Evolutionary conservation across 805 yeast species (phyloP), one percentile per base, ranked within the genome.

Genomic region (Tetrapisispora fleetii): DNA sequence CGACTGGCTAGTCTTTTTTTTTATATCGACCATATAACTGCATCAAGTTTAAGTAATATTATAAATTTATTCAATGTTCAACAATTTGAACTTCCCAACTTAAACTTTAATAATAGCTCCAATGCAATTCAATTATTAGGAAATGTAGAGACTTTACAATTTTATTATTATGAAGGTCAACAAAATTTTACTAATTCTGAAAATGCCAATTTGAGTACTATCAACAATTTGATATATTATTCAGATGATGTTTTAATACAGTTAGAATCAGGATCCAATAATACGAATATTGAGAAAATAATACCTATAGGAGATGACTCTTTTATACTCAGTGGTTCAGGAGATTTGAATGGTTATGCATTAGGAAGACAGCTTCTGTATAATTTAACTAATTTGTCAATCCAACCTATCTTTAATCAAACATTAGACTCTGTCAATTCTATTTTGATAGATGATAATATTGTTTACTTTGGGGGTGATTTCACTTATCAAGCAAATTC

Each of bases 401-500:
- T 62, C 43, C 45, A 46, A 13, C 58, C 56, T 4, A 52, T 70
- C 7, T 65, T 68, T 40, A 37, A 59, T 24, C 40, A 56, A 13
- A 21, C 53, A 1, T 41, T 62, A 10, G 39, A 57, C 0, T 24
- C 44, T 3, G 81, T 83, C 2, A 55, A 63, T 3, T 57, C 80
- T 0, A 72, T 77, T 0, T 67, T 69, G 38, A 76, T 79, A 48
- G 81, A 81, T 64, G 62, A 67, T 33, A 65, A 75, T 21, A 48
- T 77, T 21, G 74, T 87, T 0, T 88, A 85, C 58, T 75, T 86
- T 44, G 99, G 97, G 10, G 99, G 99, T 19, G 73, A 77, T 50
- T 78, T 91, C 54, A 62, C 72, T 6, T 80, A 71, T 60, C 71
- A 77, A 48, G 63, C 68, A 42, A 71, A 43, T 67, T 80, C 8